Evolutionary conservation across 2,329 filamentous ascomycete species (phyloP), one percentile per base, ranked within the genome.

Genomic region (Fusarium poae): DNA sequence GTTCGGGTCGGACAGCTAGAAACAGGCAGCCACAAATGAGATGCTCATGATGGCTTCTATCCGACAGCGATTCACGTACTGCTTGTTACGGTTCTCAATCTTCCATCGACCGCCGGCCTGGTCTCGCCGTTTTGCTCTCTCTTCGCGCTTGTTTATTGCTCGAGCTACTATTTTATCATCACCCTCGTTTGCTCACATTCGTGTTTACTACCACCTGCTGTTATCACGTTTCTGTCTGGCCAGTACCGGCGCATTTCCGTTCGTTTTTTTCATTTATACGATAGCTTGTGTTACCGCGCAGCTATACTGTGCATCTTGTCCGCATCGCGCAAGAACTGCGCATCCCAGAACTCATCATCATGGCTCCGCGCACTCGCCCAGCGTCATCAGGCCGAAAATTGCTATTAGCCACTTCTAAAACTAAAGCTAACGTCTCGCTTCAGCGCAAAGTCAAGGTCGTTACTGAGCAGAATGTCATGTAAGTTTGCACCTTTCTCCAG

Each of bases 361-460:
- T 75, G 68, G 61, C 68, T 44, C 61, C 43, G 52, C 69, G 57
- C 60, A 53, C 65, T 29, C 32, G 30, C 35, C 62, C 65, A 62
- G 32, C 59, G 46, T 39, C 67, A 51, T 44, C 68, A 20, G 60
- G 62, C 58, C 48, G 48, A n/a, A 72, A 57, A 45, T 48, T 57
- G 44, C 37, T 16, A 29, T 16, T 59, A 18, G 39, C 11, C 20
- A 8, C 18, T 9, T 20, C 42, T 34, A 70, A 46, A 50, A 35
- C 51, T 12, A 64, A 62, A 55, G 50, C 77, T 79, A 74, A 79
- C 73, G 52, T 57, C 34, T 11, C 91, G 15, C 3, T 39, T 76
- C 92, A 97, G 87, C 89, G 96, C 77, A 92, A 89, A 77, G 86
- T 99, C 81, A 97, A 95, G 88, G 89, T 99, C 82, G 87, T 97